Evolutionary conservation across 2,329 filamentous ascomycete species (phyloP), one percentile per base, ranked within the genome.

Genomic region (Ophiosphaerella herpotricha): DNA sequence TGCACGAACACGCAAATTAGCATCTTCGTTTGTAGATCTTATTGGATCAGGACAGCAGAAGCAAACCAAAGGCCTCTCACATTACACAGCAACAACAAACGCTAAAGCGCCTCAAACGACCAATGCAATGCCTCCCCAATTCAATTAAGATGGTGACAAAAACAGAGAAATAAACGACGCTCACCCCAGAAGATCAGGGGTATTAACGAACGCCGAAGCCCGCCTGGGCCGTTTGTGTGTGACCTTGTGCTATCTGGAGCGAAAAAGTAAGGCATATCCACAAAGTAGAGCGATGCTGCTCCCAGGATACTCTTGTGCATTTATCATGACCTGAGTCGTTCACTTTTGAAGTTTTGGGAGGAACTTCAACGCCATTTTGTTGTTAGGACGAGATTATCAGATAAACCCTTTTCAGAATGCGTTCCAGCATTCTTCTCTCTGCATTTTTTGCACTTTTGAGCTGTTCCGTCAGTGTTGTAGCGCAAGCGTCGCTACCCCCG

Each of bases 401-500:
- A 4, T 3, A 21, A 21, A 21, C 18, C 18, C 18, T 21, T 21
- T 21, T 21, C 18, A 40, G 13, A 21, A 46, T 46, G 44, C 36
- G 16, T 8, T 29, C 29, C 12, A 35, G 29, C 26, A n/a, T 14
- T 13, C 5, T 40, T 14, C 33, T 40, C 16, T n/a, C 37, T 23
- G 14, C 37, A 16, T 24, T 29, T 18, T 5, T 34, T n/a, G 31
- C 36, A 38, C 29, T 46, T 29, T 39, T 39, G 6, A 39, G 11
- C 9, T n/a, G n/a, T 14, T 24, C 39, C 4, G 44, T 40, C 5
- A 29, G 26, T 8, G 37, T 46, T 32, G 36, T 32, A 29, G 44
- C 44, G 29, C 44, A 46, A 34, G 26, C 44, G 16, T 34, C 36
- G 7, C 36, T 46, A 34, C 44, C 44, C 36, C 35, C 44, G 13